Percentiles rank a stretch among this genome's conserved stretches.
These are phyloP conservation scores for Actinomortierella ambigua DNA, from an alignment of 371 early-diverging fungal genomes.

Conservation along the genomic window DNA sequence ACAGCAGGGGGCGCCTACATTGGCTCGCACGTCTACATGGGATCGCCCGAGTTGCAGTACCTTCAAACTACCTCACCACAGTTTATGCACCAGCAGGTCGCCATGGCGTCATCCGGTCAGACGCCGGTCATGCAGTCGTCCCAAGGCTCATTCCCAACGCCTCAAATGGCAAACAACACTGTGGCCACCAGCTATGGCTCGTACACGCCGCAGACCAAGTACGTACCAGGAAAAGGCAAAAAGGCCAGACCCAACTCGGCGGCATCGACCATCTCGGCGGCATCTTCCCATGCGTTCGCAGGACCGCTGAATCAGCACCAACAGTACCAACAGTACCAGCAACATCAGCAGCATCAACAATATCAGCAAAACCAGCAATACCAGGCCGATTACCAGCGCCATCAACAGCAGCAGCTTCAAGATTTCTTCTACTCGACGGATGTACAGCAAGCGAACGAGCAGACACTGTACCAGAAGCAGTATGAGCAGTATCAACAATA, in stretches of 20 bases:
- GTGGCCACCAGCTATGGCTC: conserved; percentile 21
- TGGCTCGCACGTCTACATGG: too few species aligned
- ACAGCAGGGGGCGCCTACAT: conserved; percentile 10
- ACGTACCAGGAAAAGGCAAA: conserved; percentile 10
- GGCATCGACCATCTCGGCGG: too few species aligned
- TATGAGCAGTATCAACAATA: conserved; percentile 23
- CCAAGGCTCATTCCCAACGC: conserved; percentile 13
- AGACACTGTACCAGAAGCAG: conserved; percentile 32
- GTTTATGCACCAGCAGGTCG: conserved; percentile 18
- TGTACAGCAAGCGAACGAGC: conserved; percentile 15
- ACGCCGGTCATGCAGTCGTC: conserved; percentile 17
- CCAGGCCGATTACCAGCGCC: conserved; percentile 21
- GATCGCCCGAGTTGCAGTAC: conserved; percentile 24
- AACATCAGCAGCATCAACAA: conserved; percentile 18
- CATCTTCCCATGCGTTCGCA: too few species aligned
- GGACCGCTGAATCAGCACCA: conserved; percentile 2
- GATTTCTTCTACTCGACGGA: conserved; percentile 38
- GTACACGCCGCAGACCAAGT: conserved; percentile 33
- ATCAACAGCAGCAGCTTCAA: conserved; percentile 42
- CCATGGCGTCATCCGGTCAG: conserved; percentile 1
- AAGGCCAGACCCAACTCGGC: too few species aligned
- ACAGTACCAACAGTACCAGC: conserved; percentile 23
- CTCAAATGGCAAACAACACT: conserved; percentile 9
- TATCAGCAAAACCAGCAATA: conserved; percentile 21
- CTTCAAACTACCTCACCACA: conserved; percentile 29